Evolutionary conservation across 371 early-diverging fungal species (phyloP).

Genomic region (Syncephalastrum sp.): DNA sequence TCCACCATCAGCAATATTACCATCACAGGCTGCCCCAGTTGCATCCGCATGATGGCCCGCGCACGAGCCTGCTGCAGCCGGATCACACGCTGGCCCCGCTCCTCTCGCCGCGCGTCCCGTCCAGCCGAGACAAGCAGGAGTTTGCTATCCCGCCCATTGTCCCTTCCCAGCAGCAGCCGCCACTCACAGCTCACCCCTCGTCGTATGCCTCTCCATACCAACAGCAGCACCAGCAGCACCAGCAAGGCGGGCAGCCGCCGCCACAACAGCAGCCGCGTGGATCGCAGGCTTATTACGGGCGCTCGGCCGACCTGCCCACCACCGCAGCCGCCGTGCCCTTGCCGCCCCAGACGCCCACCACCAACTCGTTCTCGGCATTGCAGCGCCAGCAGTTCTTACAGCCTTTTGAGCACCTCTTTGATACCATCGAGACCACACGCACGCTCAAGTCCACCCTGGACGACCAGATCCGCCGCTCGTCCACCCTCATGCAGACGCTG

Average conservation of each 20-base stretch:
- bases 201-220: not conserved
- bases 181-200: conserved; percentile 21
- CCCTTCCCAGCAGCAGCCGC: conserved; percentile 27
- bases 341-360: conserved; percentile 19
- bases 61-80: conserved; percentile 19
- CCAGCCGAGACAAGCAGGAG: conserved; percentile 21
- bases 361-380: conserved; percentile 22
- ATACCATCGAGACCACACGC: conserved; percentile 55
- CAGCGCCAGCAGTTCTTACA: conserved; percentile 53
- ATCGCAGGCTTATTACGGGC: not conserved
- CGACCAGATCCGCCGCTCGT: conserved; percentile 74
- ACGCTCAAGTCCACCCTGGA: conserved; percentile 61
- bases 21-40: conserved; percentile 7
- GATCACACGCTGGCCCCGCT: conserved; percentile 32
- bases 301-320: conserved; percentile 3
- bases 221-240: conserved; percentile 7
- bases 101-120: conserved; percentile 29
- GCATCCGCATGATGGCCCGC: conserved; percentile 8
- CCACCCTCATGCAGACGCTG: conserved; percentile 71
- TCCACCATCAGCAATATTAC: conserved; percentile 22
- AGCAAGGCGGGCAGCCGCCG: conserved; percentile 3
- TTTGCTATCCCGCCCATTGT: conserved; percentile 51
- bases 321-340: conserved; percentile 20
- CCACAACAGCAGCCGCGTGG: no score
- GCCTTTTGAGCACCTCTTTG: conserved; percentile 57